phyloP scores from a whole-genome alignment of 257 asterid genomes.

The Nicotiana benthamiana region DNA sequence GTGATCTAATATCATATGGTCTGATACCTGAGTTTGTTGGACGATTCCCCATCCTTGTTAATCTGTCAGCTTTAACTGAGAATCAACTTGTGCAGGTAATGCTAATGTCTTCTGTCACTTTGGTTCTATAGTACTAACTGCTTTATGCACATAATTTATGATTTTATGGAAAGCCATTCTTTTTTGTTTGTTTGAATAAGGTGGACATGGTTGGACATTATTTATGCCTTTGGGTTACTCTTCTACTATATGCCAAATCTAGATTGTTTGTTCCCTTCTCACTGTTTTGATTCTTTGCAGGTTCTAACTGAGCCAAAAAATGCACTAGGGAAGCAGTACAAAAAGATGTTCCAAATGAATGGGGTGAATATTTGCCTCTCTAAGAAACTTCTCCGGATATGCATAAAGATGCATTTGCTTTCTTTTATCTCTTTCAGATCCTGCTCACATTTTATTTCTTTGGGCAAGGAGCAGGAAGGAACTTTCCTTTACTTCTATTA shows the following conservation, averaged over 20 bases:
- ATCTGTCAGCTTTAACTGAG: slow-evolving; percentile 92
- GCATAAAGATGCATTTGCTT: background rate
- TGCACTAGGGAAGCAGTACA: slow-evolving; percentile 94
- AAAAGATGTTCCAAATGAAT: slow-evolving; percentile 93
- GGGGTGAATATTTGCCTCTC: slow-evolving; percentile 42
- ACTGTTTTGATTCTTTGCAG: slow-evolving; percentile 26
- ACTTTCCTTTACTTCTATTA: background rate
- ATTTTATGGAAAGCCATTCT: background rate
- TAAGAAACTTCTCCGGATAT: background rate
- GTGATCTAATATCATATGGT: slow-evolving; percentile 95
- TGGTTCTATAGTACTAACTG: background rate
- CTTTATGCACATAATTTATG: background rate
- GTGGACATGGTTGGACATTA: background rate
- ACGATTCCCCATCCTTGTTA: slow-evolving; percentile 90
- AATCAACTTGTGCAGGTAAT: slow-evolving; percentile 95
- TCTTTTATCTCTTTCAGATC: background rate
- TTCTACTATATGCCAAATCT: background rate
- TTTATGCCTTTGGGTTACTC: background rate
- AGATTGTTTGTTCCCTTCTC: background rate
- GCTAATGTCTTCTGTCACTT: background rate
- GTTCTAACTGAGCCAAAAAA: slow-evolving; percentile 96
- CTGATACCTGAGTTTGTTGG: slow-evolving; percentile 99
- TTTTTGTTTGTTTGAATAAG: slow-evolving; percentile 1
- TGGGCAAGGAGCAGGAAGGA: background rate
- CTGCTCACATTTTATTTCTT: background rate